A percentile compares a stretch with the other conserved stretches of the same genome.
These are phyloP conservation scores for Phlyctochytrium arcticum DNA, from an alignment of 192 early-diverging fungal species.

Conservation along the genomic window DNA sequence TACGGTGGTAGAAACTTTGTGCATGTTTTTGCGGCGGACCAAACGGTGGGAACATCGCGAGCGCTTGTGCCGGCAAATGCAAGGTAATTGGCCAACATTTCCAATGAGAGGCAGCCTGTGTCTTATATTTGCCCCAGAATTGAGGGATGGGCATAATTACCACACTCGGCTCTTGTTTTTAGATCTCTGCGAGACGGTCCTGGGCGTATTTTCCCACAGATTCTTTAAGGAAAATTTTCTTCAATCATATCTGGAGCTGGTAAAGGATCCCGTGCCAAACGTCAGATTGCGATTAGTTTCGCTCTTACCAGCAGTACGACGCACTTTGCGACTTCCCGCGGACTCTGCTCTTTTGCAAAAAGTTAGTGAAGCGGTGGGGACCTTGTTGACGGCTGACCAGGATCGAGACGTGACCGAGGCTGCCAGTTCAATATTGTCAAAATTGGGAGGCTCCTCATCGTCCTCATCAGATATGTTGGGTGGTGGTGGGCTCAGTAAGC, in stretches of 20 bases:
- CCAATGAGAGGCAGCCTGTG: no score
- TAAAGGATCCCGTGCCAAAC: slow-evolving; percentile 43
- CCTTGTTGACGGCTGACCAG: slow-evolving; percentile 14
- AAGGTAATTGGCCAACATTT: slow-evolving; percentile 31
- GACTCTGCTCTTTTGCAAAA: slow-evolving; percentile 21
- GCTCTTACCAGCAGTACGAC: slow-evolving; percentile 27
- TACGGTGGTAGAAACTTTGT: slow-evolving; percentile 32
- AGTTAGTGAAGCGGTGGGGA: slow-evolving; percentile 23
- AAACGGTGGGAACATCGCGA: slow-evolving; percentile 36
- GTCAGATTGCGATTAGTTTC: slow-evolving; percentile 29
- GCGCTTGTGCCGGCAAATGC: slow-evolving; percentile 31
- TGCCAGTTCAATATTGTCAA: not conserved
- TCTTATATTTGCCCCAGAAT: slow-evolving; percentile 24
- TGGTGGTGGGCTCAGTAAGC: not conserved
- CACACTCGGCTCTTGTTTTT: slow-evolving; percentile 39
- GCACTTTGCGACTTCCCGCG: slow-evolving; percentile 21
- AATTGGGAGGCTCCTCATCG: not conserved
- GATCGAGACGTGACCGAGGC: slow-evolving; percentile 16
- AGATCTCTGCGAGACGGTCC: slow-evolving; percentile 20
- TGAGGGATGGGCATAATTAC: slow-evolving; percentile 33
- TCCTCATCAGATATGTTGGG: not conserved
- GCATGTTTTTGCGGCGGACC: slow-evolving; percentile 27
- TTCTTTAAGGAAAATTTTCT: slow-evolving; percentile 41
- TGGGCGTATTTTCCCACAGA: slow-evolving; percentile 33
- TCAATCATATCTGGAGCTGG: slow-evolving; percentile 25